phyloP scores from a whole-genome alignment of 257 asterid genomes.

The Lantana camara region DNA sequence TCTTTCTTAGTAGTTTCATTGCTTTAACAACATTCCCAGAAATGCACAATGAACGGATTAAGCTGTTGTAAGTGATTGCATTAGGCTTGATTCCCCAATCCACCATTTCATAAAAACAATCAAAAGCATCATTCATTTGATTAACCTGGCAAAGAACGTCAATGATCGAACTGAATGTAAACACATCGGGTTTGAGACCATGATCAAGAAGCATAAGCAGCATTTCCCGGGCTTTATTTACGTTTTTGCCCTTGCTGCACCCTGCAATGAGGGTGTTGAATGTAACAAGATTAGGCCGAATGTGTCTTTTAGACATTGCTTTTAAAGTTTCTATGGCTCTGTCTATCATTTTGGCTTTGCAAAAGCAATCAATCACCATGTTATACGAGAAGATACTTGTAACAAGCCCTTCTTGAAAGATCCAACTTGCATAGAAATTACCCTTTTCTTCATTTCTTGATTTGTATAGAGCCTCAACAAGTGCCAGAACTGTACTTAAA shows the following conservation, averaged over 20 bases:
- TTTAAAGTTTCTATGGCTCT: constrained; percentile 56
- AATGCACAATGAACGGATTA: constrained; percentile 71
- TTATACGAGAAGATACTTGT: constrained; percentile 59
- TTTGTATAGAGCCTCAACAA: constrained; percentile 59
- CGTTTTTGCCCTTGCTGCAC: constrained; percentile 59
- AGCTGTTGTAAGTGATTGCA: constrained; percentile 60
- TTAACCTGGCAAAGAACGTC: constrained; percentile 71
- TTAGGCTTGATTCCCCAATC: constrained; percentile 86
- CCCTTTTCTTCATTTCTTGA: constrained; percentile 61
- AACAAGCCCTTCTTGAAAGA: constrained; percentile 50
- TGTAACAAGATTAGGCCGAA: constrained; percentile 69
- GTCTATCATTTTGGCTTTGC: constrained; percentile 70
- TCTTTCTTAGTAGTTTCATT: constrained; percentile 61
- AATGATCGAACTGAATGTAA: constrained; percentile 79
- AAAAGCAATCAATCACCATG: constrained; percentile 79
- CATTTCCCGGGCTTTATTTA: constrained; percentile 51
- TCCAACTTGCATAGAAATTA: constrained; percentile 49
- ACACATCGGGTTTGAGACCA: constrained; percentile 70
- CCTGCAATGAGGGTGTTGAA: constrained; percentile 82
- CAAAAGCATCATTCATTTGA: constrained; percentile 70
- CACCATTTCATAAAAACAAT: constrained; percentile 73
- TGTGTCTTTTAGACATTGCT: constrained; percentile 55
- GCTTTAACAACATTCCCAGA: constrained; percentile 64
- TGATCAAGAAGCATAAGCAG: constrained; percentile 54
- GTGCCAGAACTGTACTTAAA: constrained; percentile 51